Evolutionary conservation across 192 early-diverging fungal species (phyloP).

Genomic region (Martensiomyces pterosporus): DNA sequence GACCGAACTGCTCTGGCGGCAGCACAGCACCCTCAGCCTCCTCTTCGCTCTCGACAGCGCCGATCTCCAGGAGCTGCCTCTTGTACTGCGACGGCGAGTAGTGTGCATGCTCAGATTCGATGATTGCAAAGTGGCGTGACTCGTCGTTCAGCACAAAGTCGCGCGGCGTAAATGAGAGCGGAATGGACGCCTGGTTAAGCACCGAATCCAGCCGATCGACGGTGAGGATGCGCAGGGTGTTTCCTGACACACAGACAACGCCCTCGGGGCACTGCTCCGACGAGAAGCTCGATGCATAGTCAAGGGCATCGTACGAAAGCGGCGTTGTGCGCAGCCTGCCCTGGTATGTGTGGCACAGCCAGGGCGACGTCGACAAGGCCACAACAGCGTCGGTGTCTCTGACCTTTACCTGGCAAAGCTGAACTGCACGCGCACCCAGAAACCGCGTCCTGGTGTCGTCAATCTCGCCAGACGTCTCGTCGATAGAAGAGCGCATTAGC

Average conservation of each 20-base stretch:
- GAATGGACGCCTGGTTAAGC: conserved; percentile 82
- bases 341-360: conserved; percentile 81
- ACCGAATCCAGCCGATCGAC: conserved; percentile 76
- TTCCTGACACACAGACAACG: conserved; percentile 81
- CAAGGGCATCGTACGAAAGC: conserved; percentile 80
- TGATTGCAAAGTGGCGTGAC: conserved; percentile 81
- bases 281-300: conserved; percentile 76
- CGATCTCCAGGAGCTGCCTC: neutral
- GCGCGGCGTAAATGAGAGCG: conserved; percentile 85
- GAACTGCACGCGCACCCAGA: conserved; percentile 79
- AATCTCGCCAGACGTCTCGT: conserved; percentile 76
- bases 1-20: conserved; percentile 76
- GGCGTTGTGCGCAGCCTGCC: conserved; percentile 71
- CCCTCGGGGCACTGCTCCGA: conserved; percentile 86
- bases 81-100: neutral
- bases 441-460: conserved; percentile 80
- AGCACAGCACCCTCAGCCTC: conserved; percentile 35
- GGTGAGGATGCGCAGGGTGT: conserved; percentile 80
- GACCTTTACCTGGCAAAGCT: conserved; percentile 67
- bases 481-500: conserved; percentile 79
- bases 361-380: conserved; percentile 81
- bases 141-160: conserved; percentile 66
- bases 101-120: conserved; percentile 77
- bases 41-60: neutral
- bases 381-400: conserved; percentile 70